These are phyloP conservation scores for Hyparrhenia diplandra DNA, from an alignment of 176 grass and related monocot species.

Conservation along the genomic window DNA sequence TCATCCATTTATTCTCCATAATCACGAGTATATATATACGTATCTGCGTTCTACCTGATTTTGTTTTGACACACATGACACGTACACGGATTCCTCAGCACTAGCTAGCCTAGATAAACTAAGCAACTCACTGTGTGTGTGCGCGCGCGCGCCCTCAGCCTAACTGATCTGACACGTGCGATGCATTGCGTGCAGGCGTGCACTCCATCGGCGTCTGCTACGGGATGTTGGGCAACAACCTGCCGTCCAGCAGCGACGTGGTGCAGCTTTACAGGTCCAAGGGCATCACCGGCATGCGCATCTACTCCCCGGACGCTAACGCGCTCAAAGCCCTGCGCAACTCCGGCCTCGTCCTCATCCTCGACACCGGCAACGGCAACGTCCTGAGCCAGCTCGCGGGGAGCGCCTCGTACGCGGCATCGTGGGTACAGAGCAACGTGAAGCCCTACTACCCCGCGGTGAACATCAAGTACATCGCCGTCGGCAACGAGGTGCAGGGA, in stretches of 20 bases:
- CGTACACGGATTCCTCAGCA: no score
- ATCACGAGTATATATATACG: no score
- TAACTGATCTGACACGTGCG: no score
- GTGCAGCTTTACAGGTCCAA: slow-evolving; percentile 62
- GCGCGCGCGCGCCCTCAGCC: no score
- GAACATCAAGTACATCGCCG: slow-evolving; percentile 63
- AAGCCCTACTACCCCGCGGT: slow-evolving; percentile 37
- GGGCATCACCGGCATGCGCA: slow-evolving; percentile 50
- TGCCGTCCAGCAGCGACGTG: slow-evolving; percentile 36
- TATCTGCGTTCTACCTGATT: no score
- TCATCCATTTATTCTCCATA: no score
- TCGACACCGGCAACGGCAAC: slow-evolving; percentile 28
- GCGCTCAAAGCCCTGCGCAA: slow-evolving; percentile 32
- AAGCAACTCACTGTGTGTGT: no score
- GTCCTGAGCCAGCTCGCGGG: background rate
- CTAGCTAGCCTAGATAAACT: no score
- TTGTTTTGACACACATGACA: no score
- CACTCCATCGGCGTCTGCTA: slow-evolving; percentile 70
- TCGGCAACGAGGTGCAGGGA: slow-evolving; percentile 60
- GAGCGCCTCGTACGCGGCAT: background rate
- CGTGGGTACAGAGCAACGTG: slow-evolving; percentile 60
- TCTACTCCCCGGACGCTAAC: slow-evolving; percentile 43
- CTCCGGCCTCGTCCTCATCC: slow-evolving; percentile 40
- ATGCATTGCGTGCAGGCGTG: slow-evolving; percentile 28
- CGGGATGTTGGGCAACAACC: slow-evolving; percentile 51